Base-by-base conservation (phyloP, 202 grass and related monocot genomes). In the Setaria italica region DNA sequence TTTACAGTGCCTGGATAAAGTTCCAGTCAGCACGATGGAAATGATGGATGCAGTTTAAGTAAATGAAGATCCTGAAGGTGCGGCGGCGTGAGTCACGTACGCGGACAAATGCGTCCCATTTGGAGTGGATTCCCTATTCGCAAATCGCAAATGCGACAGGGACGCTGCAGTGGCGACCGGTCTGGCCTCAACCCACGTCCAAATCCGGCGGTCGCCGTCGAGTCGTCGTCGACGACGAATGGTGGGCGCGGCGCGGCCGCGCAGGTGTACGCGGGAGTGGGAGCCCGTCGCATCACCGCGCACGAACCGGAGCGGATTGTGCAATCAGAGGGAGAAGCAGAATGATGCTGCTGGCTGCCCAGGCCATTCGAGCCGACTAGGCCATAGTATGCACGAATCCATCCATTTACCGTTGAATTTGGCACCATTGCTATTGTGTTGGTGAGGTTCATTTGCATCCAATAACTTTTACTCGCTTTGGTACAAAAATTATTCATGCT, bases 261-360 rank as follows among this genome's bases (percentile, higher is more conserved):
- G 13, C 30, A 16, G 62, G 29, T 19, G 48, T 48, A 10, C 56
- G 56, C 55, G 19, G 8, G 9, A 62, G 21, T 62, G 58, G n/a
- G 73, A 56, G 49, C 25, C 11, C 54, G 66, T 78, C 66, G 54
- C 53, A 53, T 85, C 84, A 72, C 56, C 54, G 10, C 17, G 65
- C 84, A 79, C 66, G 39, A 57, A 7, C 5, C 2, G 5, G 54
- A 19, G 14, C 45, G 25, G 30, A 32, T 54, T 29, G 12, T 53
- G 58, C 71, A 51, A 42, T 41, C 45, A 17, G 11, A 9, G 43
- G 43, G 8, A 50, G 30, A 41, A 41, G 20, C 81, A 43, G 34
- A 76, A 67, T 29, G 46, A n/a, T 59, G 51, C 4, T 19, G 53
- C 16, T 20, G 16, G 16, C 54, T 54, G 19, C 51, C 51, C 39